Conservation (phyloP, 2,329 filamentous ascomycete species). For the Pezicula neosporulosa region DNA sequence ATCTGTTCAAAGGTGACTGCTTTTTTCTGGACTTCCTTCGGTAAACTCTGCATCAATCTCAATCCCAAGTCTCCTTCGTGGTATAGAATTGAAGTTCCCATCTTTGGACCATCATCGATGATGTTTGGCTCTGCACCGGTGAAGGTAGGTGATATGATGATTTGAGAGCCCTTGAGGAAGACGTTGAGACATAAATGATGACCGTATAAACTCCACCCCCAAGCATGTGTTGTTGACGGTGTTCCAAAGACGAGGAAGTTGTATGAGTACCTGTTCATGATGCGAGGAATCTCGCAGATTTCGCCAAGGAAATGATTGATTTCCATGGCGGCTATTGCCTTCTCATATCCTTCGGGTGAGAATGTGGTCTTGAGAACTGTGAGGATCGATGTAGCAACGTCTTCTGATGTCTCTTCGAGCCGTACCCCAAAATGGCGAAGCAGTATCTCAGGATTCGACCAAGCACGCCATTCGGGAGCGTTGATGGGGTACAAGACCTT, state of each 20-base stretch:
- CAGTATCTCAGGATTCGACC: slow-evolving; percentile 15
- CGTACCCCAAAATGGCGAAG: slow-evolving; percentile 8
- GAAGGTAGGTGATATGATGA: slow-evolving; percentile 70
- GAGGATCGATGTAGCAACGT: slow-evolving; percentile 5
- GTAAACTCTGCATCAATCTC: slow-evolving; percentile 8
- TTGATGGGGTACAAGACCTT: slow-evolving; percentile 58
- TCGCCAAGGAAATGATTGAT: slow-evolving; percentile 13
- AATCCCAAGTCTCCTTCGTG: slow-evolving; percentile 31
- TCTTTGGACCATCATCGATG: slow-evolving; percentile 9
- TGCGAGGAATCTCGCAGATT: slow-evolving; percentile 4
- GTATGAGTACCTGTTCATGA: slow-evolving; percentile 12
- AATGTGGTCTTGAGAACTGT: slow-evolving; percentile 9
- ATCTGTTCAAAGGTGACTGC: slow-evolving; percentile 54
- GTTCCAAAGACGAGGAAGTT: slow-evolving; percentile 13
- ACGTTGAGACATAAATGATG: slow-evolving; percentile 73
- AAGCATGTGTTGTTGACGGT: slow-evolving; percentile 8
- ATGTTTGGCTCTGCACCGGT: slow-evolving; percentile 73
- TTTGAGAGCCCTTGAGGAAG: slow-evolving; percentile 61
- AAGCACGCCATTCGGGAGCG: slow-evolving; percentile 27
- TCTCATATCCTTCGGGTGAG: slow-evolving; percentile 10
- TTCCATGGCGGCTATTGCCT: slow-evolving; percentile 7
- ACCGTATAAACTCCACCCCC: slow-evolving; percentile 49
- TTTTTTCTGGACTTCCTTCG: slow-evolving; percentile 5
- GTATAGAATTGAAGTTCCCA: slow-evolving; percentile 4
- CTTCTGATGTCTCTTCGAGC: slow-evolving; percentile 5